A percentile compares a stretch with the other conserved stretches of the same genome.
These are phyloP conservation scores for Xylariaceae sp. DNA, from an alignment of 2,329 filamentous ascomycete genomes.

Conservation along the genomic window DNA sequence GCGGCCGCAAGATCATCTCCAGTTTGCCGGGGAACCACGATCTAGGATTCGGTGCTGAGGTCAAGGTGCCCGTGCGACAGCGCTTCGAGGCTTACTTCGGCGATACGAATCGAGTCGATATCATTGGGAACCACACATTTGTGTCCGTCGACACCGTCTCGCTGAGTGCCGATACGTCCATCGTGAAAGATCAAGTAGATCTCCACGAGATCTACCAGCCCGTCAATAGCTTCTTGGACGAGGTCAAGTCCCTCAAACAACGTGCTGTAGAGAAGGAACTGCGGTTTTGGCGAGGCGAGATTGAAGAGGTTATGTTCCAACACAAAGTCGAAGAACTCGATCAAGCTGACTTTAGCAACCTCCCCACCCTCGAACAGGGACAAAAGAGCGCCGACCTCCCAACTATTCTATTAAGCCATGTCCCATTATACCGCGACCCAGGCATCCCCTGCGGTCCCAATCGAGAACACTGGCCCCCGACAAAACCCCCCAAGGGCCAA, in stretches of 20 bases:
- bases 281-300: slow-evolving; percentile 57
- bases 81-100: slow-evolving; percentile 88
- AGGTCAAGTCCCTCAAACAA: slow-evolving; percentile 60
- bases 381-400: slow-evolving; percentile 63
- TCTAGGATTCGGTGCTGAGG: slow-evolving; percentile 80
- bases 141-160: slow-evolving; percentile 89
- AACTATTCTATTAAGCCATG: slow-evolving; percentile 84
- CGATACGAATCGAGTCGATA: slow-evolving; percentile 82
- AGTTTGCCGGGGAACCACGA: slow-evolving; percentile 94
- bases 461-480: slow-evolving; percentile 78
- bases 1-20: slow-evolving; percentile 73
- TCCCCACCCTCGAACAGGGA: slow-evolving; percentile 39
- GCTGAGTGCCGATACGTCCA: slow-evolving; percentile 65
- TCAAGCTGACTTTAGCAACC: slow-evolving; percentile 41
- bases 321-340: slow-evolving; percentile 58
- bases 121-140: slow-evolving; percentile 92
- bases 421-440: slow-evolving; percentile 77
- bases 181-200: slow-evolving; percentile 48
- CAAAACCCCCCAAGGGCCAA: slow-evolving; percentile 57
- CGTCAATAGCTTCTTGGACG: slow-evolving; percentile 69
- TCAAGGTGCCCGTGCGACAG: slow-evolving; percentile 75
- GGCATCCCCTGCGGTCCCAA: slow-evolving; percentile 84
- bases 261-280: slow-evolving; percentile 68
- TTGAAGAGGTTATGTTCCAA: slow-evolving; percentile 50
- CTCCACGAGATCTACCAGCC: slow-evolving; percentile 68